These are phyloP conservation scores for Termitomyces sp. DNA, from an alignment of 1,284 basidiomycete genomes.

Conservation along the genomic window DNA sequence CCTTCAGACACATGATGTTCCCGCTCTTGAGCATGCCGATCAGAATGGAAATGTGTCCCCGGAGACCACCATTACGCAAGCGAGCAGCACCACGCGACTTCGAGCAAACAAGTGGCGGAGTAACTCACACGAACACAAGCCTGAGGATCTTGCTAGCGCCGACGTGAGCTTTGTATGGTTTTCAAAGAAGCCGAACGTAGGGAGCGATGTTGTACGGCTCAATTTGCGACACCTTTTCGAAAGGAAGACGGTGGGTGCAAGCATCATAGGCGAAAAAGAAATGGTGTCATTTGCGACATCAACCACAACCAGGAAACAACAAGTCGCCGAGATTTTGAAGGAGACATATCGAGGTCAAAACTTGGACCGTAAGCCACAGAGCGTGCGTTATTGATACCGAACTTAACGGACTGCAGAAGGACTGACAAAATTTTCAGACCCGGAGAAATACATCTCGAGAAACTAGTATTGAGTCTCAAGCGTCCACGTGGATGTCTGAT, in stretches of 20 bases:
- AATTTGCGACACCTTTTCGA: slow-evolving; percentile 8
- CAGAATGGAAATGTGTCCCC: not conserved
- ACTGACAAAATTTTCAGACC: not conserved
- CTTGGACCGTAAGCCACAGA: not conserved
- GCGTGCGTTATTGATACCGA: not conserved
- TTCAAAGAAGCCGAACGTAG: not conserved
- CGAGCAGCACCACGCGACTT: not conserved
- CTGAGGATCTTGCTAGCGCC: not conserved
- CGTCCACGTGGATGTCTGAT: not conserved
- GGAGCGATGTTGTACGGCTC: not conserved
- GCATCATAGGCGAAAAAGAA: not conserved
- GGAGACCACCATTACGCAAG: not conserved
- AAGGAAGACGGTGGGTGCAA: not conserved
- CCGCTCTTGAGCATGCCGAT: not conserved
- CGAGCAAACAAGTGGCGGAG: not conserved
- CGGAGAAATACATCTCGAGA: not conserved
- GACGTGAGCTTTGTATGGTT: not conserved
- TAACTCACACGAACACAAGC: not conserved
- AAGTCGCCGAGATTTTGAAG: not conserved
- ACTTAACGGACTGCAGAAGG: not conserved
- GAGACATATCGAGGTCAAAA: not conserved
- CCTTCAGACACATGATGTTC: not conserved
- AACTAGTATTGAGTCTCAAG: not conserved
- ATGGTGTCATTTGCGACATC: not conserved
- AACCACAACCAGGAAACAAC: not conserved